Evolutionary conservation across 768 basidiomycete species (phyloP), one percentile per base, ranked within the genome.

Genomic region (Mycena haematopus): DNA sequence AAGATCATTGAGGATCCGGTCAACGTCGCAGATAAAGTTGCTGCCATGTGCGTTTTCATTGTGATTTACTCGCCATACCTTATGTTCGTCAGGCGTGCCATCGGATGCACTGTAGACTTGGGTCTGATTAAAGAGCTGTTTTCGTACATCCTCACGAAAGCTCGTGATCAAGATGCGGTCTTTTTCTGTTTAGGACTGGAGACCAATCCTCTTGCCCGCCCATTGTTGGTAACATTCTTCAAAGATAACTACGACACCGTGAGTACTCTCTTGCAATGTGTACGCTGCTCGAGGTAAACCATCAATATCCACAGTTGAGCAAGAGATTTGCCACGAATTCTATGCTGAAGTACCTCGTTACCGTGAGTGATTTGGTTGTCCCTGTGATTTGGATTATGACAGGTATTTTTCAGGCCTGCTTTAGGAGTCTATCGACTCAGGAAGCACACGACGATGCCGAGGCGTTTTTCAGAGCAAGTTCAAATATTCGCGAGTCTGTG

Each of bases 1-100:
- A 78, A 79, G 62, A 81, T 95, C 33, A 87, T 87, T 70, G 83
- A 87, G 68, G 86, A 89, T 62, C 85, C 89, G 22, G 82, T 83
- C 60, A 55, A 92, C 88, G 24, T 89, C 93, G 0, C 84, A 86
- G 8, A 80, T 87, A 46, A 85, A 86, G 29, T n/a, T 15, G n/a
- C 24, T 2, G 65, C 65, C 15, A 89, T 92, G 88, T 88, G 71
- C 69, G 85, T 74, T 44, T 25, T 46, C 42, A 8, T 21, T 22
- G 19, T 24, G 10, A 3, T 36, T 24, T 24, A 14, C 5, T 22
- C 22, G 11, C 17, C 6, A 19, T 19, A 42, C 22, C 53, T 53
- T 3, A 40, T 3, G 13, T 27, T 3, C 27, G 68, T 8, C 60
- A 92, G 92, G 70, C 69, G 74, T 52, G 90, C 86, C 2, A 78